phyloP scores from a whole-genome alignment of 2,329 filamentous ascomycete genomes.

The Cercospora zeina region DNA sequence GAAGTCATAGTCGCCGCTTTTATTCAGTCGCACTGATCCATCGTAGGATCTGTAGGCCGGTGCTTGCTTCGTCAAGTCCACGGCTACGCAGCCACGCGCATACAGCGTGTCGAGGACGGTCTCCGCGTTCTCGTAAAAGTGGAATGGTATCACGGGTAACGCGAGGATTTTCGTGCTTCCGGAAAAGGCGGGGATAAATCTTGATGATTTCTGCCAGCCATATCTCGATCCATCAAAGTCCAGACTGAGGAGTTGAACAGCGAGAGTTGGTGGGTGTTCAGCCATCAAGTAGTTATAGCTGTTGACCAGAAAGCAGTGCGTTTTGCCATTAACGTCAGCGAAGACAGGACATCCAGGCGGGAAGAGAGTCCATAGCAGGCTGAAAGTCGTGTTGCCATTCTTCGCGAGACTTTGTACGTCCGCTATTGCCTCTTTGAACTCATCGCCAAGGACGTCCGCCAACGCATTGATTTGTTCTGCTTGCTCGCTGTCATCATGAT shows the following conservation, averaged over 20 bases:
- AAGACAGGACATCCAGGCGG: constrained; percentile 22
- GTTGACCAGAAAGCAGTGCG: constrained; percentile 22
- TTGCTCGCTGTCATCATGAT: constrained; percentile 11
- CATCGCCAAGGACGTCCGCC: constrained; percentile 14
- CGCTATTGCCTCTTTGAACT: constrained; percentile 16
- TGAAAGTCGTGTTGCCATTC: constrained; percentile 27
- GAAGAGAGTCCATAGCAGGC: constrained; percentile 27
- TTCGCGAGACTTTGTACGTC: constrained; percentile 18
- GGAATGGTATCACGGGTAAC: constrained; percentile 19
- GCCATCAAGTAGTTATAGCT: constrained; percentile 22
- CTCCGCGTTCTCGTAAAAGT: constrained; percentile 8
- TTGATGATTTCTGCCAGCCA: constrained; percentile 21
- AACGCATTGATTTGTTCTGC: constrained; percentile 19
- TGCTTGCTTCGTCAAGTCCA: constrained; percentile 9
- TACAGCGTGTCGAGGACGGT: constrained; percentile 7
- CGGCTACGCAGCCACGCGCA: constrained; percentile 12
- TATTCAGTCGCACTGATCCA: constrained; percentile 19
- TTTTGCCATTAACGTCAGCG: constrained; percentile 12
- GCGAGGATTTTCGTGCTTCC: constrained; percentile 19
- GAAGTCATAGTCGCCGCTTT: constrained; percentile 18
- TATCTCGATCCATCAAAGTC: constrained; percentile 23
- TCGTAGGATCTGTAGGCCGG: constrained; percentile 22
- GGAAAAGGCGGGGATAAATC: constrained; percentile 14
- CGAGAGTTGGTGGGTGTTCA: constrained; percentile 16
- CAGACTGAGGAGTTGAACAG: constrained; percentile 17